Base-by-base conservation (phyloP, 352 stramenopile genomes). In the Blastocystis sp. region DNA sequence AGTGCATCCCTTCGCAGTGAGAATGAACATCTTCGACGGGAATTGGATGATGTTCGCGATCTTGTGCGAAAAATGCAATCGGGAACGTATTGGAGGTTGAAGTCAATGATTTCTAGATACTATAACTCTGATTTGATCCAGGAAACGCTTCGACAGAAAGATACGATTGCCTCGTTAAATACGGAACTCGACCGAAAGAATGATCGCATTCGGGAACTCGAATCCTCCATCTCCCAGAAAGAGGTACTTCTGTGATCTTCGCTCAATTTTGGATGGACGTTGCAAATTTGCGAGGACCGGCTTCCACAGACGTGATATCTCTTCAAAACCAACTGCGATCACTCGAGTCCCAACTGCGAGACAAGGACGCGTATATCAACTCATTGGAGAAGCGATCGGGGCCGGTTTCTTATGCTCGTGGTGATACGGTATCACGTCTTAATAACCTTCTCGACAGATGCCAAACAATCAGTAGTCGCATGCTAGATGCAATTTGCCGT, bases 371-470 rank as follows among this genome's bases (percentile, higher is more conserved):
- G 9, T 27, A 72, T 24, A 72, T 72, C n/a, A 14, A 18, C 18
- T 11, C 14, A n/a, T 29, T 44, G 7, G 32, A 72, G 61, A 44
- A 48, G 61, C n/a, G 40, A 27, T n/a, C n/a, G n/a, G n/a, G n/a
- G n/a, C n/a, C n/a, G n/a, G n/a, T n/a, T n/a, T n/a, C n/a, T n/a
- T n/a, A n/a, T n/a, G n/a, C n/a, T n/a, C n/a, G 40, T 21, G 40
- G 21, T 11, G 40, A 40, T 44, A 18, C 61, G 61, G 40, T 51
- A 44, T 72, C 29, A 14, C 61, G 38, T 14, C 40, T 72, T 11
- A 72, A 72, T 36, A 4, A 48, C 18, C 24, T 72, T 72, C 40
- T 78, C 2, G 42, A 78, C n/a, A 59, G 57, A n/a, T 78, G 67
- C 44, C 56, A 59, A 42, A 1, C 4, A 11, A 57, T 78, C 36